Evolutionary conservation across 2,329 filamentous ascomycete species (phyloP).

Genomic region (Cucurbitaria berberidis): DNA sequence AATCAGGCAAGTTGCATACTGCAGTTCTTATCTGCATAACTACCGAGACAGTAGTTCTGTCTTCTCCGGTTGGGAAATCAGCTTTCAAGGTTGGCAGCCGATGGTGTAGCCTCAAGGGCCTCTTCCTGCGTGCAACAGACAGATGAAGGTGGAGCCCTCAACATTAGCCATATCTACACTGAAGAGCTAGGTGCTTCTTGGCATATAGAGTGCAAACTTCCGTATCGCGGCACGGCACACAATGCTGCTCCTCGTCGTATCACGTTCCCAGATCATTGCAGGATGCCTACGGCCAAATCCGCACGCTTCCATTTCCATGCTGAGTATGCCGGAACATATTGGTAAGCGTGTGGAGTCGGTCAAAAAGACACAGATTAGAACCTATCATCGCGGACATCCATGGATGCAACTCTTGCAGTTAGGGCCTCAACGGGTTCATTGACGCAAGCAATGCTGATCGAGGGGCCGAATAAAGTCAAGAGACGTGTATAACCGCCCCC

Average conservation of each 20-base stretch:
- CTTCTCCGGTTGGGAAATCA: neutral
- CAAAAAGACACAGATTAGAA: conserved; percentile 4
- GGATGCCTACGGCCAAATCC: conserved; percentile 18
- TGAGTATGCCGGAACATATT: conserved; percentile 7
- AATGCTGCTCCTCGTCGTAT: neutral
- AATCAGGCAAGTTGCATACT: neutral
- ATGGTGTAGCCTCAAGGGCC: neutral
- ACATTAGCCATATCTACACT: too few relatives aligned
- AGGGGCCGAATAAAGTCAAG: conserved; percentile 26
- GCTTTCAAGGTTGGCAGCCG: neutral
- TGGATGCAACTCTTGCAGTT: conserved; percentile 10
- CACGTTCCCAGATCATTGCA: neutral
- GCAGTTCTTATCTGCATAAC: conserved; percentile 2
- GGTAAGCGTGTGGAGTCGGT: conserved; percentile 12
- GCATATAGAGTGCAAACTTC: neutral
- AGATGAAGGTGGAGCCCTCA: neutral
- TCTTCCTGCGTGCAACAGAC: neutral
- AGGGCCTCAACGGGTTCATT: conserved; percentile 29
- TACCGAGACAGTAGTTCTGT: neutral
- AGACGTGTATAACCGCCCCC: conserved; percentile 12
- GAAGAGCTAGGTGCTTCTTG: too few relatives aligned
- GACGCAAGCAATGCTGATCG: conserved; percentile 13
- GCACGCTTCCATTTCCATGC: neutral
- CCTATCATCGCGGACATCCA: conserved; percentile 12
- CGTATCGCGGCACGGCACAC: neutral